Conservation (phyloP, 176 grass and related monocot species). For the Lolium multiflorum region DNA sequence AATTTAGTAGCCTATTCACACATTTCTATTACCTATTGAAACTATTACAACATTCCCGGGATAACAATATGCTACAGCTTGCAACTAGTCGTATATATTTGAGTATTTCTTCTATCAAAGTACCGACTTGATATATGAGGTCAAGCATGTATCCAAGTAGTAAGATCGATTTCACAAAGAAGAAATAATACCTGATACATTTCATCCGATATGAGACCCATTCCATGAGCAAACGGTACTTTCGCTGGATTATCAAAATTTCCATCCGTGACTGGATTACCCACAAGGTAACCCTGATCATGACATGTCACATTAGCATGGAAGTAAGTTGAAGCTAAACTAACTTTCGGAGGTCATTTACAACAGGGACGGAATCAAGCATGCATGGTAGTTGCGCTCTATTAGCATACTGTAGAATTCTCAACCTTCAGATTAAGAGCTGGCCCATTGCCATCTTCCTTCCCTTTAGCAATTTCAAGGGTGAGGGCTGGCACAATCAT, state of each 20-base stretch:
- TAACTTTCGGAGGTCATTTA: too few species aligned
- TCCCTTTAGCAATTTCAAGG: constrained; percentile 43
- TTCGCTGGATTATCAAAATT: constrained; percentile 42
- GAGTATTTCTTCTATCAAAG: background rate
- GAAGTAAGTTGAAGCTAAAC: too few species aligned
- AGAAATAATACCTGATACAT: constrained; percentile 56
- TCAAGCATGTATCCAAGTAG: background rate
- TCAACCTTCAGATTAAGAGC: constrained; percentile 64
- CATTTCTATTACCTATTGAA: background rate
- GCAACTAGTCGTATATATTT: background rate
- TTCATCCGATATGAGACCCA: constrained; percentile 73
- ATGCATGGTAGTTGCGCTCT: background rate
- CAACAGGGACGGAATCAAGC: too few species aligned
- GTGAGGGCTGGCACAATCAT: constrained; percentile 57
- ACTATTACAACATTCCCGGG: background rate
- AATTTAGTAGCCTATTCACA: background rate
- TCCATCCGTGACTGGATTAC: constrained; percentile 63
- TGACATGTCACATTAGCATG: background rate
- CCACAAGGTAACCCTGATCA: constrained; percentile 67
- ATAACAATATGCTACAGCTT: background rate
- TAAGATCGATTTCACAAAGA: background rate
- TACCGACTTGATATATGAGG: background rate
- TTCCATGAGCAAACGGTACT: constrained; percentile 65
- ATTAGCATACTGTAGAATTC: background rate
- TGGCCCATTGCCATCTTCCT: constrained; percentile 26